Conservation (phyloP, 345 rosid genomes). For the Brassica rapa region DNA sequence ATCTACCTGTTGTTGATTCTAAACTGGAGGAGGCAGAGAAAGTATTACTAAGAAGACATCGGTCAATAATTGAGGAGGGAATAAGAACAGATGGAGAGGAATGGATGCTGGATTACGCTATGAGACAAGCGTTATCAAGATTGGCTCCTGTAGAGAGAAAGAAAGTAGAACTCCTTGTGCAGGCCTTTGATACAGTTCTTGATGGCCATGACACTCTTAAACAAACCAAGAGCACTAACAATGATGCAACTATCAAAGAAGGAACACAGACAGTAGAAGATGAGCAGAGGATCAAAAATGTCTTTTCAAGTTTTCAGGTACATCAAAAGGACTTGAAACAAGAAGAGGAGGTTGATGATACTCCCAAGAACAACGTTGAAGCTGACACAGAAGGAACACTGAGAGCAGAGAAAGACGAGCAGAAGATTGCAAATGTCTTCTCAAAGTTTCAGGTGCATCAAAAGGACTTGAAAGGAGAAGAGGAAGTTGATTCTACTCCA, state of each 20-base stretch:
- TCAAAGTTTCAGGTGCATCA: constrained; percentile 31
- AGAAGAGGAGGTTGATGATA: constrained; percentile 16
- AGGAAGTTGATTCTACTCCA: constrained; percentile 24
- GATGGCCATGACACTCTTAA: constrained; percentile 33
- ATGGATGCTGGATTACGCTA: constrained; percentile 90
- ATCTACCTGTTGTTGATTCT: constrained; percentile 36
- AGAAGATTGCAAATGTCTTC: constrained; percentile 21
- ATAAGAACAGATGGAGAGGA: constrained; percentile 67
- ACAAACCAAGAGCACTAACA: constrained; percentile 14
- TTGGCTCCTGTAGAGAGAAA: constrained; percentile 75
- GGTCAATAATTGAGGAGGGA: constrained; percentile 53
- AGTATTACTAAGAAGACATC: constrained; percentile 64
- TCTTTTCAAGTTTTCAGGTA: constrained; percentile 33
- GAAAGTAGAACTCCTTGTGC: constrained; percentile 78
- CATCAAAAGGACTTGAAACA: constrained; percentile 1
- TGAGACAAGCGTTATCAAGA: constrained; percentile 70
- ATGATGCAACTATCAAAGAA: neutral
- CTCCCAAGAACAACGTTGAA: neutral
- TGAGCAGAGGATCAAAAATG: constrained; percentile 23
- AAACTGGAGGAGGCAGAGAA: constrained; percentile 56
- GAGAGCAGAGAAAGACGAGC: constrained; percentile 15
- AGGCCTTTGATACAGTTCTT: constrained; percentile 81
- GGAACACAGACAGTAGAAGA: constrained; percentile 7
- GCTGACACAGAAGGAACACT: constrained; percentile 1
- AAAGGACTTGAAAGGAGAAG: constrained; percentile 33